Evolutionary conservation across 2,329 filamentous ascomycete genomes (phyloP).

Genomic region (Fusarium bulbicola): DNA sequence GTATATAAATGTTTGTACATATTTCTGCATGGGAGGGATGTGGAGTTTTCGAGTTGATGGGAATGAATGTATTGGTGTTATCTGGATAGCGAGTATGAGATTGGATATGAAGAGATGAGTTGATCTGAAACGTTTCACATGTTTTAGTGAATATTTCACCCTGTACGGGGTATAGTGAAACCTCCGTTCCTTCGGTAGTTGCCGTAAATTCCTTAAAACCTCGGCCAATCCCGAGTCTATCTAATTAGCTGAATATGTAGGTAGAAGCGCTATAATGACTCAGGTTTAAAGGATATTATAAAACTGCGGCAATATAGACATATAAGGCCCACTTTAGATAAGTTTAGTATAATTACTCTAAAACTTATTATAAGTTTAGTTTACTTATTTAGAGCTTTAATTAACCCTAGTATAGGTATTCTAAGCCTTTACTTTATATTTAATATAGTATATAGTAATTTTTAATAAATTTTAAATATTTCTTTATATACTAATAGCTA

Average conservation of each 20-base stretch:
- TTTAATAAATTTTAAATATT: neutral
- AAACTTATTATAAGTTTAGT: neutral
- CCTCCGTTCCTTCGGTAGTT: neutral
- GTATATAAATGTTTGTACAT: neutral
- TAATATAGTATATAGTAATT: neutral
- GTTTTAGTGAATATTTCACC: neutral
- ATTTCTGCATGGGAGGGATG: neutral
- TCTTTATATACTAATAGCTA: no score
- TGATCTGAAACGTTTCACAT: neutral
- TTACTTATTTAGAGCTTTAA: neutral
- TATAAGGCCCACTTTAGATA: neutral
- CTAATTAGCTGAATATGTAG: neutral
- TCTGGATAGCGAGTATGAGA: neutral
- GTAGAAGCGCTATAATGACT: rapidly evolving
- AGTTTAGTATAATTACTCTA: neutral
- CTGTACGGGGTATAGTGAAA: neutral
- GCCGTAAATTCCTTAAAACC: neutral
- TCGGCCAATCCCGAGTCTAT: neutral
- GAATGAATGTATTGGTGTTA: neutral
- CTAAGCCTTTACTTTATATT: neutral
- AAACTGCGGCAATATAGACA: neutral
- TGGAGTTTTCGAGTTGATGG: neutral
- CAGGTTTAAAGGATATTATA: rapidly evolving
- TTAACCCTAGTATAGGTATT: neutral
- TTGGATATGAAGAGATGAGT: neutral